These are phyloP conservation scores for Pyronema omphalodes DNA, from an alignment of 495 filamentous ascomycete species.

Conservation along the genomic window DNA sequence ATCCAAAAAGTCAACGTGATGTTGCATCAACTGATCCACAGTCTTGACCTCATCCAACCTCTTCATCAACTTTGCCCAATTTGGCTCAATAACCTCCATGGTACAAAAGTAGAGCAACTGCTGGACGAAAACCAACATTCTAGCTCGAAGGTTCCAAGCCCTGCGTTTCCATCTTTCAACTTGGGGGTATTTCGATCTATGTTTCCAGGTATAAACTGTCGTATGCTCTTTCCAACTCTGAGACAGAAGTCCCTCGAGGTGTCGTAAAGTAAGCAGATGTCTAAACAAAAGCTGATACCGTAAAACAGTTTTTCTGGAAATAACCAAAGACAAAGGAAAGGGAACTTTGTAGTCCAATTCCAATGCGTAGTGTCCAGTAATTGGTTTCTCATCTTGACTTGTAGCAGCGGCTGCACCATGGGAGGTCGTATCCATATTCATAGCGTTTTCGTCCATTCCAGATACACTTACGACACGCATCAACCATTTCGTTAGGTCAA, in stretches of 20 bases:
- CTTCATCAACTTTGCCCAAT: conserved; percentile 85
- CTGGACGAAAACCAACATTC: conserved; percentile 95
- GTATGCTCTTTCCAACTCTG: conserved; percentile 81
- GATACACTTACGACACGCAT: conserved; percentile 93
- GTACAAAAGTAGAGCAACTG: conserved; percentile 94
- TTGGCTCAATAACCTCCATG: conserved; percentile 89
- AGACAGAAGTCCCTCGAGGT: conserved; percentile 68
- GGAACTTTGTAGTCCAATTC: conserved; percentile 88
- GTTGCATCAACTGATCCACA: conserved; percentile 95
- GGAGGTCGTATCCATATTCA: conserved; percentile 18
- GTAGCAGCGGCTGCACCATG: conserved; percentile 19
- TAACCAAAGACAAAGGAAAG: conserved; percentile 90
- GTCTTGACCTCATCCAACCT: conserved; percentile 60
- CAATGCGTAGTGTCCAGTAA: conserved; percentile 73
- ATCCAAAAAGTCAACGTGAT: conserved; percentile 95
- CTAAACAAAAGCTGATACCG: conserved; percentile 93
- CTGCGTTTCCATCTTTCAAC: conserved; percentile 86
- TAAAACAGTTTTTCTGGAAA: conserved; percentile 86
- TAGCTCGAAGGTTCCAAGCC: conserved; percentile 74
- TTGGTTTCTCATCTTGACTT: conserved; percentile 62
- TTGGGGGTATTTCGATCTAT: conserved; percentile 50
- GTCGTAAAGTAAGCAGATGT: conserved; percentile 70
- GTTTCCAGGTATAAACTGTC: conserved; percentile 64
- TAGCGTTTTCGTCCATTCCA: conserved; percentile 67
- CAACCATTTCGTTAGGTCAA: conserved; percentile 75